Conservation (phyloP, 1,284 basidiomycete genomes). For the Mycena citricolor region DNA sequence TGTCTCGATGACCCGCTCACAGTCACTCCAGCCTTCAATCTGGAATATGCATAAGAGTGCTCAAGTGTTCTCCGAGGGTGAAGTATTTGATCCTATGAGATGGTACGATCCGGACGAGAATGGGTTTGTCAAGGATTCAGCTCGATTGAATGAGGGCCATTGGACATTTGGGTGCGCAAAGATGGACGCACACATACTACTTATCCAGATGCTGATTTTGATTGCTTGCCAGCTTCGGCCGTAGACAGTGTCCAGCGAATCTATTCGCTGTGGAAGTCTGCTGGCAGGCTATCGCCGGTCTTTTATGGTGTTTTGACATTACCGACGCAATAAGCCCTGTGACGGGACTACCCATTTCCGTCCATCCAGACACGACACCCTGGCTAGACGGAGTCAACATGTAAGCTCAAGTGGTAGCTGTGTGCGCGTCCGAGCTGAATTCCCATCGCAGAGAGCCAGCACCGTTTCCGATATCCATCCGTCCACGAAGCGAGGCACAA, state of each 20-base stretch:
- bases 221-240: no score
- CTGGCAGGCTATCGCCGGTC: constrained; percentile 2
- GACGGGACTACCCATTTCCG: not conserved
- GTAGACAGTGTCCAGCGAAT: constrained; percentile 7
- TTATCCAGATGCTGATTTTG: not conserved
- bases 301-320: constrained; percentile 8
- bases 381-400: constrained; percentile 10
- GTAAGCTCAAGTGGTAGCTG: constrained; percentile 1
- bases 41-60: constrained; percentile 10
- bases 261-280: constrained; percentile 3
- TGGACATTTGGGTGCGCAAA: constrained; percentile 4
- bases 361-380: not conserved
- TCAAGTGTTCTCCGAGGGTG: not conserved
- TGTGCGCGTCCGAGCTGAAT: not conserved
- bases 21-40: constrained; percentile 2
- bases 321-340: not conserved
- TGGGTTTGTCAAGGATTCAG: constrained; percentile 1
- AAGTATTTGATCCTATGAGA: constrained; percentile 2
- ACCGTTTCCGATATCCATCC: constrained; percentile 1
- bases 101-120: constrained; percentile 6
- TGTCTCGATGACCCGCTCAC: not conserved
- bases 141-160: constrained; percentile 2
- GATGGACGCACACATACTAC: not conserved
- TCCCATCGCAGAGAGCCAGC: not conserved
- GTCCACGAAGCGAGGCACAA: not conserved